Base-by-base conservation (phyloP, 805 yeast species). In the Lachancea quebecensis region DNA sequence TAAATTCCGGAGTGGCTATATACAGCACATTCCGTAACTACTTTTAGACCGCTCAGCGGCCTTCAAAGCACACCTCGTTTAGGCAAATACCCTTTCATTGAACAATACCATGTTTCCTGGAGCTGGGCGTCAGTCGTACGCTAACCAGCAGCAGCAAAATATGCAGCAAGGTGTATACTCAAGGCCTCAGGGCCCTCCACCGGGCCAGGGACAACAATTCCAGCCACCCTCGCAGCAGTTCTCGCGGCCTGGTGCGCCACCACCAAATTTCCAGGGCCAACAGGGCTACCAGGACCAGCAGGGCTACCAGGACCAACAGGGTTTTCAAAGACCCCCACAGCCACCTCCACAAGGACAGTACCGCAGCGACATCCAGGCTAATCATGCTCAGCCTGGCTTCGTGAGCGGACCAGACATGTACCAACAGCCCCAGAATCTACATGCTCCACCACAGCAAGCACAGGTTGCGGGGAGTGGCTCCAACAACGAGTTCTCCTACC, bases 401-500 rank as follows among this genome's bases (percentile, higher is more conserved):
- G 46, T 47, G 33, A 31, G 49, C 37, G 57, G 57, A 6, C 57
- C 58, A 14, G 46, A 43, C 9, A 42, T 46, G 27, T 53, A 53
- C 40, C 48, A 49, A 10, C 58, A 54, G 35, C 62, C 62, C 6
- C 51, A 50, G 10, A 46, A 49, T 14, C 38, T 52, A 48, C 36
- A 51, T 21, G 46, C 46, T 15, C 57, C 59, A 40, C 57, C 62
- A 10, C 50, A 55, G 32, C 58, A 54, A 38, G 46, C 52, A 32
- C 60, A 57, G 37, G 44, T 50, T 11, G 48, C 52, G 18, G 56
- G 47, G 29, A 17, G 43, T 10, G 51, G 52, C 9, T 41, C 50
- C 14, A 44, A 46, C 29, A 38, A 47, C 55, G 70, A 67, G 15
- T 38, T 48, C 14, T 31, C 50, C 7, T 76, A 68, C 55, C 81